A percentile compares a stretch with the other conserved stretches of the same genome.
phyloP scores from a whole-genome alignment of 2,329 filamentous ascomycete species.

The Pseudocercospora vitis region DNA sequence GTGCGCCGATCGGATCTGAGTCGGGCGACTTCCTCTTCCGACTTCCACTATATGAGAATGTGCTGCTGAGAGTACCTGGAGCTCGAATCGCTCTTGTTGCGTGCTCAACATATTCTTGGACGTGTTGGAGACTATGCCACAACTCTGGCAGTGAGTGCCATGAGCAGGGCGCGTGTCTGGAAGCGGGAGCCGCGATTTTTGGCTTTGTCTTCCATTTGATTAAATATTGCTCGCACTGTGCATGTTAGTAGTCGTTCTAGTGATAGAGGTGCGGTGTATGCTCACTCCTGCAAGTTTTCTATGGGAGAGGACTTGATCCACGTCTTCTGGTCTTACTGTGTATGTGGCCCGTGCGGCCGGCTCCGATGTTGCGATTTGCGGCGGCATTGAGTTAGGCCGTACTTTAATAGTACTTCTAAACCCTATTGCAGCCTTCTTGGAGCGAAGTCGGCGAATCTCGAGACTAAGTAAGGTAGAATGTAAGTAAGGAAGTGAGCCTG shows the following conservation, averaged over 20 bases:
- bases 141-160: slow-evolving; percentile 49
- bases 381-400: slow-evolving; percentile 10
- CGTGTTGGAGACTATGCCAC: slow-evolving; percentile 38
- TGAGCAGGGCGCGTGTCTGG: slow-evolving; percentile 37
- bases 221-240: slow-evolving; percentile 45
- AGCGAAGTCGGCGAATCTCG: too few species aligned
- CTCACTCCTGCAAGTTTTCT: slow-evolving; percentile 31
- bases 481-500: too few species aligned
- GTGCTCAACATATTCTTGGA: slow-evolving; percentile 46
- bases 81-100: neutral
- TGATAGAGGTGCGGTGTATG: slow-evolving; percentile 3
- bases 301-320: slow-evolving; percentile 33
- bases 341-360: slow-evolving; percentile 25
- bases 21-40: slow-evolving; percentile 34
- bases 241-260: neutral
- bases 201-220: slow-evolving; percentile 41
- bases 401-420: neutral
- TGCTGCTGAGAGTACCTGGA: neutral
- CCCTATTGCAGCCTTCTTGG: too few species aligned
- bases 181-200: slow-evolving; percentile 12
- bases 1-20: slow-evolving; percentile 16
- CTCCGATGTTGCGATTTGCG: slow-evolving; percentile 6
- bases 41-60: slow-evolving; percentile 4
- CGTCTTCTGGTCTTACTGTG: slow-evolving; percentile 23
- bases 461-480: too few species aligned